A percentile compares a stretch with the other conserved stretches of the same genome.
These are phyloP conservation scores for Tylopilus plumbeoviolaceoides DNA, from an alignment of 768 basidiomycete species.

Conservation along the genomic window DNA sequence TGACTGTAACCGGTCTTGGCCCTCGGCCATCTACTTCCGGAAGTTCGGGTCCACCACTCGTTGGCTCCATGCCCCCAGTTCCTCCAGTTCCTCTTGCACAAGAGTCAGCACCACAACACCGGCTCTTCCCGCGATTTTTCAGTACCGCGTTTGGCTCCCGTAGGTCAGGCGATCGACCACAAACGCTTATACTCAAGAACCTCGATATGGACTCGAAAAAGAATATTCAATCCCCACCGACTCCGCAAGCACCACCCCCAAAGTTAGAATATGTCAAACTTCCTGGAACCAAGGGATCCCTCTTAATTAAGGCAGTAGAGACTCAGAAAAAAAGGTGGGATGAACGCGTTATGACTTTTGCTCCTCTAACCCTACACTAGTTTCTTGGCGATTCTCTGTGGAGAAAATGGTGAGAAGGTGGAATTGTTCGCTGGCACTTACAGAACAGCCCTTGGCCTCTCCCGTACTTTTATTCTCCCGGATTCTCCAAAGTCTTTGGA, in stretches of 20 bases:
- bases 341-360: not conserved
- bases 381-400: constrained; percentile 90
- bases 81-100: constrained; percentile 30
- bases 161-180: constrained; percentile 53
- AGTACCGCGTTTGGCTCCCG: constrained; percentile 58
- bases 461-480: constrained; percentile 89
- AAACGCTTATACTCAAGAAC: constrained; percentile 33
- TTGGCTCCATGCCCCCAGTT: constrained; percentile 16
- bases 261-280: constrained; percentile 91
- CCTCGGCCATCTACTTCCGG: constrained; percentile 36
- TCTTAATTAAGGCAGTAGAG: constrained; percentile 84
- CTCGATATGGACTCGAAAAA: constrained; percentile 40
- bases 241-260: constrained; percentile 62
- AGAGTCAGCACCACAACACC: constrained; percentile 41
- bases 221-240: constrained; percentile 30
- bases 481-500: constrained; percentile 87
- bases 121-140: constrained; percentile 70
- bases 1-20: constrained; percentile 10
- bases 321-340: constrained; percentile 81
- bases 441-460: constrained; percentile 82
- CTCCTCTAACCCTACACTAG: constrained; percentile 34
- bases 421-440: constrained; percentile 92
- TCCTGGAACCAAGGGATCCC: constrained; percentile 82
- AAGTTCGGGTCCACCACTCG: constrained; percentile 22
- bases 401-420: constrained; percentile 89